These are phyloP conservation scores for Spathaspora girioi DNA, from an alignment of 805 yeast genomes.

Conservation along the genomic window DNA sequence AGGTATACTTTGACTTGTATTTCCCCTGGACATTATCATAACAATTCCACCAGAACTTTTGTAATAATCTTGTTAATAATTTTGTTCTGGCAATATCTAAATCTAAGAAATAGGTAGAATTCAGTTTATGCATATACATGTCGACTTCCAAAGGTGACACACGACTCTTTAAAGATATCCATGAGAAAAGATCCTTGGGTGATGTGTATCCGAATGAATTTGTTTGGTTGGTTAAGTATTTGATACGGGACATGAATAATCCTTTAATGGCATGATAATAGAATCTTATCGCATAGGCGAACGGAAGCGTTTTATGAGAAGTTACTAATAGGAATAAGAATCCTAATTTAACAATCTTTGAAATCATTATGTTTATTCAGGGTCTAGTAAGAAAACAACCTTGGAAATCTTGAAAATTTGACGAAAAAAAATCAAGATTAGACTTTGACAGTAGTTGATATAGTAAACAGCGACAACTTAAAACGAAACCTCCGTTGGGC, in stretches of 20 bases:
- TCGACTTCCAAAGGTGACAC: constrained; percentile 82
- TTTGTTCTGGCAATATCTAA: constrained; percentile 75
- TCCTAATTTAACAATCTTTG: constrained; percentile 5
- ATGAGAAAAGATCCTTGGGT: constrained; percentile 39
- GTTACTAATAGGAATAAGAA: constrained; percentile 25
- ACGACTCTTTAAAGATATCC: constrained; percentile 43
- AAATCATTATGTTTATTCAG: constrained; percentile 5
- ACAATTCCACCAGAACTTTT: constrained; percentile 47
- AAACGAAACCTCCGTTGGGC: neutral
- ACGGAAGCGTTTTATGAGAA: constrained; percentile 64
- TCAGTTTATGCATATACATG: constrained; percentile 81
- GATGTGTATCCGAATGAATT: constrained; percentile 33
- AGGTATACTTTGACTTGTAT: constrained; percentile 17
- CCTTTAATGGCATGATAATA: constrained; percentile 43
- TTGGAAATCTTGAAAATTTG: neutral
- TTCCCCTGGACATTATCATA: constrained; percentile 36
- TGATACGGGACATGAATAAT: constrained; percentile 33
- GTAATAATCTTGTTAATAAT: constrained; percentile 54
- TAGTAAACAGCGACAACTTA: neutral
- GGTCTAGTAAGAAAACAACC: neutral
- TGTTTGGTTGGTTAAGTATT: constrained; percentile 16
- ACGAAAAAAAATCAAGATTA: neutral
- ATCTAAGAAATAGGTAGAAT: constrained; percentile 80
- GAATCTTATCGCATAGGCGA: constrained; percentile 63
- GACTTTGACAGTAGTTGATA: too few relatives aligned